Evolutionary conservation across 1,284 basidiomycete genomes (phyloP), one percentile per base, ranked within the genome.

Genomic region (Flammula alnicola): DNA sequence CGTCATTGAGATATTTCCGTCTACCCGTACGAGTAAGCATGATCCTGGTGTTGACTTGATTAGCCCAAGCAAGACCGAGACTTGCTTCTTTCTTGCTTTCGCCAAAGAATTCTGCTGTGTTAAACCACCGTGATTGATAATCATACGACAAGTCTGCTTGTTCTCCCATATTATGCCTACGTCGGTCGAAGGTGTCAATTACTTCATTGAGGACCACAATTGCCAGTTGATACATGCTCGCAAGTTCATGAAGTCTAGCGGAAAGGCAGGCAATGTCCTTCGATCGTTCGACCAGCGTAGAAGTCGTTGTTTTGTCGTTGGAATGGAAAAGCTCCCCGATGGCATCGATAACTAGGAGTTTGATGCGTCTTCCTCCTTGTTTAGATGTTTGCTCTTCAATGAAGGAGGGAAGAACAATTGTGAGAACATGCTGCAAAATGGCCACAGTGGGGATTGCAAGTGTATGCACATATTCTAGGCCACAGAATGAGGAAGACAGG

Each of bases 51-150:
- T 95, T 95, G 51, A 97, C 76, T 54, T 91, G 87, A 65, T 95
- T 95, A 7, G 93, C 88, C 95, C 95, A 98, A 2, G 86, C 85
- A 41, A 95, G 82, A 0, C 95, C 95, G 2, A 98, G 70, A 30
- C 81, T 82, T 0, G 90, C 93, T 68, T 94, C 89, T 63, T 93
- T 92, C 47, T 66, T 69, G 49, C 74, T 70, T 61, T 87, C 83
- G 33, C 78, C 76, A 33, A 77, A 72, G 27, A 80, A 60, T 50
- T 84, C 77, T 6, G 79, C 80, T 27, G 86, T 79, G 27, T 80
- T 81, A 64, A 96, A 95, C 79, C 86, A 86, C 4, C 80, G 78
- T 0, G 85, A 78, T 62, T 96, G 93, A 22, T 83, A 80, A 3
- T 79, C 75, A 65, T 95, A 97, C 9, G 80, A 42, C 6, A 86